Evolutionary conservation across 208 protist genomes (phyloP), one percentile per base, ranked within the genome.

Genomic region (Plasmodiophora brassicae): DNA sequence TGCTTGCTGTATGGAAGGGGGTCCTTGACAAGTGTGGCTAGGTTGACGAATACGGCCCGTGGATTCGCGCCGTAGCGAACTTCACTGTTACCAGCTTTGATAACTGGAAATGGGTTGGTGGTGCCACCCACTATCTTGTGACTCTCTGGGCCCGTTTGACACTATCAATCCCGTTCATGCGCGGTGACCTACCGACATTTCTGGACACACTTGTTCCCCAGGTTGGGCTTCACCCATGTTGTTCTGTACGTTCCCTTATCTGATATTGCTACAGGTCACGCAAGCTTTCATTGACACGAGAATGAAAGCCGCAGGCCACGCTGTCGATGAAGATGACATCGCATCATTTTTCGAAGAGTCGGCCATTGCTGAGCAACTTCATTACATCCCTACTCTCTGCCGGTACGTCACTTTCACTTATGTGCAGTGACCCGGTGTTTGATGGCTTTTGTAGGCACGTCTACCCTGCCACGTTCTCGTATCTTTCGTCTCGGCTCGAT

Each of bases 231-330:
- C 41, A 44, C n/a, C n/a, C 10, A 32, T 38, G 5, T 78, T 38
- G 41, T 44, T 44, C 14, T 78, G 14, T 14, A 38, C 5, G 32
- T 32, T n/a, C 65, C 10, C 65, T 78, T 78, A 38, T 78, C n/a
- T n/a, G n/a, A n/a, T n/a, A n/a, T n/a, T n/a, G 32, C 5, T 78
- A 38, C 65, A 78, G 65, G 65, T 78, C 65, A 78, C 65, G n/a
- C 65, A 78, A 32, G 65, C 65, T 14, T 78, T 78, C n/a, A 78
- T 78, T 78, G 65, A 78, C 41, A 78, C 65, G 41, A 78, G 65
- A 78, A 78, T 78, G 65, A 78, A 78, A 78, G 65, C 65, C 5
- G 65, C n/a, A 5, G 41, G 32, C 32, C 32, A 78, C 32, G 65
- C 5, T 5, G 65, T 78, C 41, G n/a, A 78, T 36, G 65, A 78